Conservation (phyloP, 2,329 filamentous ascomycete genomes). For the Neocucurbitaria cava region DNA sequence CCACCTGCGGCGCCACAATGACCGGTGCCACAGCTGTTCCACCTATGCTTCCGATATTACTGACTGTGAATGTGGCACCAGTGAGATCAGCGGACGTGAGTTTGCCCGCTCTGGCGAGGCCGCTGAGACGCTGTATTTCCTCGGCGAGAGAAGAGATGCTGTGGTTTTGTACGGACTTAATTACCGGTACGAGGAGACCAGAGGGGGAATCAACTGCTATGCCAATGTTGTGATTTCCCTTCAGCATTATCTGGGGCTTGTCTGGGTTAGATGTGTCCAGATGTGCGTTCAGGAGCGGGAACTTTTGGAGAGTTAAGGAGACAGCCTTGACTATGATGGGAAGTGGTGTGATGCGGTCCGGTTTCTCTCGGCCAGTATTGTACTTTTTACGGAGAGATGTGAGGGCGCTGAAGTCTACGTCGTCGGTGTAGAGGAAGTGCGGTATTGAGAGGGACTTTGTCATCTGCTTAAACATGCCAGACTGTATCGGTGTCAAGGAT, state of each 20-base stretch:
- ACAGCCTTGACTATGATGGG: constrained; percentile 97
- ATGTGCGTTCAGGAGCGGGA: constrained; percentile 86
- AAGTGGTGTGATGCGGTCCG: constrained; percentile 77
- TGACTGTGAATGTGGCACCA: constrained; percentile 92
- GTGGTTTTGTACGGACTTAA: constrained; percentile 79
- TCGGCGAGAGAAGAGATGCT: constrained; percentile 80
- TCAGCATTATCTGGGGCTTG: constrained; percentile 79
- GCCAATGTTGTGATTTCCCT: constrained; percentile 90
- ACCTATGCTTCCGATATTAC: constrained; percentile 94
- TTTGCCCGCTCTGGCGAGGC: constrained; percentile 75
- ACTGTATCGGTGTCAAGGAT: constrained; percentile 78
- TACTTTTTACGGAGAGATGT: constrained; percentile 75
- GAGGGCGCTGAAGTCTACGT: constrained; percentile 81
- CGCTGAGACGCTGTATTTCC: constrained; percentile 77
- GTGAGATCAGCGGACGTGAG: constrained; percentile 76
- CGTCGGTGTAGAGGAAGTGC: constrained; percentile 94
- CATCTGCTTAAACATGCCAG: constrained; percentile 98
- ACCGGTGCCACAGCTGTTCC: constrained; percentile 92
- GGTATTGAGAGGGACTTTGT: constrained; percentile 89
- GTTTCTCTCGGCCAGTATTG: constrained; percentile 59
- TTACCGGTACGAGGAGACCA: constrained; percentile 89
- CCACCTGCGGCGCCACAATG: constrained; percentile 88
- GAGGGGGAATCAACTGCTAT: constrained; percentile 92
- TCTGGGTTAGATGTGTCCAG: constrained; percentile 69
- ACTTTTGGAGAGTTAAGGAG: constrained; percentile 80